phyloP scores from a whole-genome alignment of 495 filamentous ascomycete species.

The Aspergillus campestris region DNA sequence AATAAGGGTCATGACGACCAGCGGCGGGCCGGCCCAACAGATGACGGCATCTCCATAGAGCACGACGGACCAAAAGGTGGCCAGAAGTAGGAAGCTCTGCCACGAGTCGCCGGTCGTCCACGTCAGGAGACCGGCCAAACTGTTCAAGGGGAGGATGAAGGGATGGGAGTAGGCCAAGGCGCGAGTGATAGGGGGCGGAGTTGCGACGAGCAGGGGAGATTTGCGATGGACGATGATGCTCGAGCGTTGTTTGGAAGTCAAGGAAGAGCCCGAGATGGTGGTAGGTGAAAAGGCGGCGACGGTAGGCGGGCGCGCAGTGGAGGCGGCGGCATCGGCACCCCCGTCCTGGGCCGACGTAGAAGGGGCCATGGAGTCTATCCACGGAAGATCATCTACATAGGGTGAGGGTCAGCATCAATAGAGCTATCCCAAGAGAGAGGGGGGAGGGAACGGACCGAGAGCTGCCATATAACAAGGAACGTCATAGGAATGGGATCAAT shows the following conservation, averaged over 20 bases:
- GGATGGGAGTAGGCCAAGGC: slow-evolving; percentile 91
- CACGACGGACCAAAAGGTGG: slow-evolving; percentile 73
- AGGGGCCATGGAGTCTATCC: slow-evolving; percentile 53
- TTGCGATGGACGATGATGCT: slow-evolving; percentile 96
- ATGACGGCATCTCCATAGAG: slow-evolving; percentile 80
- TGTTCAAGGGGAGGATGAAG: slow-evolving; percentile 81
- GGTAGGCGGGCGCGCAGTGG: slow-evolving; percentile 52
- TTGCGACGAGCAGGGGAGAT: slow-evolving; percentile 84
- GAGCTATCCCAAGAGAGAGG: neutral
- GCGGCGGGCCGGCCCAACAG: slow-evolving; percentile 69
- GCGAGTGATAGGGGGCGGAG: slow-evolving; percentile 85
- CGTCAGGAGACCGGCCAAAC: slow-evolving; percentile 70
- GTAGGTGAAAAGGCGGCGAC: slow-evolving; percentile 80
- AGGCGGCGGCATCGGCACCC: slow-evolving; percentile 14
- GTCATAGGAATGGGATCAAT: slow-evolving; percentile 29
- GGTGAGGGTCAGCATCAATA: slow-evolving; percentile 12
- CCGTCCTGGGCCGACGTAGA: slow-evolving; percentile 32
- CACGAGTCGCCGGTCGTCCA: slow-evolving; percentile 92
- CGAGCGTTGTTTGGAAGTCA: slow-evolving; percentile 68
- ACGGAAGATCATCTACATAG: slow-evolving; percentile 49
- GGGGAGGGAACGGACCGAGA: slow-evolving; percentile 24
- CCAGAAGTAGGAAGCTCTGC: slow-evolving; percentile 90
- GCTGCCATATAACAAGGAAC: slow-evolving; percentile 53
- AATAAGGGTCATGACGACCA: slow-evolving; percentile 71
- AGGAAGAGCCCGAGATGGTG: slow-evolving; percentile 58